Conservation (phyloP, 83 land plant genomes). For the Diphasiastrum complanatum region DNA sequence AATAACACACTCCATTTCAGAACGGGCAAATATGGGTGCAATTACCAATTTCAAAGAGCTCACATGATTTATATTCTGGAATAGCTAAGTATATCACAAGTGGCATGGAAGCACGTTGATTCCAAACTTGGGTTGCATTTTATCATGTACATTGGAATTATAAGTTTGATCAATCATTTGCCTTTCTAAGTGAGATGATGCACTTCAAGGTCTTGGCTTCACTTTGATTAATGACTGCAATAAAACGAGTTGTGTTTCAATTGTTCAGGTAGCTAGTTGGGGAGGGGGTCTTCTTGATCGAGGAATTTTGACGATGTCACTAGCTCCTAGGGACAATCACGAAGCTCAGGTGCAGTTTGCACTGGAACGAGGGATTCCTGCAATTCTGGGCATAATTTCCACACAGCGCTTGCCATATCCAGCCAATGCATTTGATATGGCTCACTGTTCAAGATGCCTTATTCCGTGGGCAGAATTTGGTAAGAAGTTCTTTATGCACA, state of each 20-base stretch:
- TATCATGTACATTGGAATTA: too few relatives aligned
- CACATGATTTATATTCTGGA: too few relatives aligned
- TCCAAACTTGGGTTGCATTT: too few relatives aligned
- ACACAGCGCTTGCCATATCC: slow-evolving; percentile 44
- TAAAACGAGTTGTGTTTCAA: not conserved
- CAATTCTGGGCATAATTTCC: slow-evolving; percentile 43
- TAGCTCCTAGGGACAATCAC: slow-evolving; percentile 51
- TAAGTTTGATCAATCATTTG: too few relatives aligned
- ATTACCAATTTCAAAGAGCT: too few relatives aligned
- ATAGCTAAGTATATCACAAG: too few relatives aligned
- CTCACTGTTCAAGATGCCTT: slow-evolving; percentile 51
- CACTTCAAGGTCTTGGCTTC: too few relatives aligned
- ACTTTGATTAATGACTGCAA: too few relatives aligned
- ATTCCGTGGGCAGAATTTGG: slow-evolving; percentile 43
- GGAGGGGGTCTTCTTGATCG: slow-evolving; percentile 40
- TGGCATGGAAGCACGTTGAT: too few relatives aligned
- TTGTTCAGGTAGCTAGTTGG: slow-evolving; percentile 53
- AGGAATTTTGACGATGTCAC: slow-evolving; percentile 45
- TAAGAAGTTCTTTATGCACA: slow-evolving; percentile 16
- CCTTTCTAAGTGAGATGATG: too few relatives aligned
- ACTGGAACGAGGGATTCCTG: slow-evolving; percentile 53
- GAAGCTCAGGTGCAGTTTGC: slow-evolving; percentile 60
- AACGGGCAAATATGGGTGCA: too few relatives aligned
- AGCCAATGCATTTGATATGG: slow-evolving; percentile 50
- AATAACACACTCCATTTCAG: too few relatives aligned